Conservation (phyloP, 139 green algal species). For the Chlamydomonas urium region DNA sequence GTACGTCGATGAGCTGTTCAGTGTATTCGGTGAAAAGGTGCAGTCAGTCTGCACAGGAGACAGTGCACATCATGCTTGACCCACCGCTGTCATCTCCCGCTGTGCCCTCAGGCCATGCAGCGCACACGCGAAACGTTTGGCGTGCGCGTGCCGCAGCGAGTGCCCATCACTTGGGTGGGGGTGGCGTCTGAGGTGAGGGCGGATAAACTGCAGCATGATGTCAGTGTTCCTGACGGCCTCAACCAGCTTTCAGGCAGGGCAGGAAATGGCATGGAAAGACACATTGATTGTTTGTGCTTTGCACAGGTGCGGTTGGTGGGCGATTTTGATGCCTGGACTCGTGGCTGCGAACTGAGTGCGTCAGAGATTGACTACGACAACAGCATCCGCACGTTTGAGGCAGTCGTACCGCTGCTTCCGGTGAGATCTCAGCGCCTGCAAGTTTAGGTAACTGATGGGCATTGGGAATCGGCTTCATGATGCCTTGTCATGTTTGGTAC, state of each 20-base stretch:
- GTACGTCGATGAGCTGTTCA: no score
- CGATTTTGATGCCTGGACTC: constrained; percentile 64
- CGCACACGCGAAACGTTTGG: constrained; percentile 31
- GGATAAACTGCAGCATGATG: background rate
- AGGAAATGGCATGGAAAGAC: no score
- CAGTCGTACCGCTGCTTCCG: constrained; percentile 35
- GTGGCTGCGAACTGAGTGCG: constrained; percentile 45
- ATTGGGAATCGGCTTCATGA: background rate
- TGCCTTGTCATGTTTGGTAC: background rate
- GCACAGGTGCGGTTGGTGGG: constrained; percentile 48
- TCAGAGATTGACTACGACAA: constrained; percentile 48
- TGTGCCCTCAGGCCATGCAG: constrained; percentile 19
- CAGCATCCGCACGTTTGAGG: constrained; percentile 45
- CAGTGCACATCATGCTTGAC: no score
- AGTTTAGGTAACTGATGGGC: background rate
- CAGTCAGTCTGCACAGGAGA: no score
- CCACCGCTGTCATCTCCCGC: no score
- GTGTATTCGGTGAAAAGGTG: no score
- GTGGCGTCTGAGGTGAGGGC: constrained; percentile 39
- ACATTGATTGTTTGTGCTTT: background rate
- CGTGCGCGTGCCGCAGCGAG: constrained; percentile 30
- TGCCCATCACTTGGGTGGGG: constrained; percentile 56
- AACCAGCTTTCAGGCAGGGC: no score
- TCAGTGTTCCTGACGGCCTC: constrained; percentile 1
- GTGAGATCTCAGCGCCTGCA: constrained; percentile 5